Percentiles rank a stretch among this genome's conserved stretches.
These are phyloP conservation scores for Fraxinus latifolia DNA, from an alignment of 305 asterid species.

Conservation along the genomic window DNA sequence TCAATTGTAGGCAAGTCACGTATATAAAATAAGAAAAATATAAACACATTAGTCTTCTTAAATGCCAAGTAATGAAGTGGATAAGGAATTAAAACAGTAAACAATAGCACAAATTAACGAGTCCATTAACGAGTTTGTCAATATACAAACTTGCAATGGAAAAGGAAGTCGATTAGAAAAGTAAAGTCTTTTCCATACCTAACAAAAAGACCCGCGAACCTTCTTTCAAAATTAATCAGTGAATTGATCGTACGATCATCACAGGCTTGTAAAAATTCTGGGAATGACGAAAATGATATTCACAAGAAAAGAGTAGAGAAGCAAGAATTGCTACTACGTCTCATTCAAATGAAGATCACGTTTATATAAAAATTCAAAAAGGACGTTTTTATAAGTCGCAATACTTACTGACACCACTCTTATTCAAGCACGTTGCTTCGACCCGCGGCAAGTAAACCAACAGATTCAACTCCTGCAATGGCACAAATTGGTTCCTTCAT, in stretches of 20 bases:
- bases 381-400: background rate
- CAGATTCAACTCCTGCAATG: background rate
- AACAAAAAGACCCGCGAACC: background rate
- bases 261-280: background rate
- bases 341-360: background rate
- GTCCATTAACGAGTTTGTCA: background rate
- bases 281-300: background rate
- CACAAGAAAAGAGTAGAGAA: background rate
- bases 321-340: background rate
- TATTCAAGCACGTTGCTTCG: background rate
- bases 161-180: background rate
- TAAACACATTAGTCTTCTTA: background rate
- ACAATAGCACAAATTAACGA: background rate
- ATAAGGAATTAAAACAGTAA: background rate
- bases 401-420: background rate
- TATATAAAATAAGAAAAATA: background rate
- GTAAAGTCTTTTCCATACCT: background rate
- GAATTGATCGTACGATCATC: background rate
- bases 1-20: background rate
- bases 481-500: background rate
- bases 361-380: background rate
- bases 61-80: background rate
- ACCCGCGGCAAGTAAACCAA: background rate
- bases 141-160: background rate
- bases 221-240: background rate